These are phyloP conservation scores for Kwoniella shandongensis DNA, from an alignment of 768 basidiomycete genomes.

Conservation along the genomic window DNA sequence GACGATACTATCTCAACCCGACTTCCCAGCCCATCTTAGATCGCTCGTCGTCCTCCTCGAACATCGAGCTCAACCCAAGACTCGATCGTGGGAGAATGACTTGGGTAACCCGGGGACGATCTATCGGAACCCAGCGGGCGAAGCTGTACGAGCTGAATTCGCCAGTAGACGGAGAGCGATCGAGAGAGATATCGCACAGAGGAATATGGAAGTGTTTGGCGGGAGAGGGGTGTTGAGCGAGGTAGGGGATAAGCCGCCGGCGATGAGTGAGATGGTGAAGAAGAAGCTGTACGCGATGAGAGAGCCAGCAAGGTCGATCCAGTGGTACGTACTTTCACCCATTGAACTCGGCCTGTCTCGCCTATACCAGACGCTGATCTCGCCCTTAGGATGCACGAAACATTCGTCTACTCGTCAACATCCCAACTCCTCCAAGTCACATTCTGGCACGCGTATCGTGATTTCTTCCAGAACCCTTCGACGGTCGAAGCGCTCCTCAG, in stretches of 20 bases:
- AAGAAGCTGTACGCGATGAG: conserved; percentile 34
- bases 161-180: conserved; percentile 22
- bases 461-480: conserved; percentile 63
- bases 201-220: conserved; percentile 28
- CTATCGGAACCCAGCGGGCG: conserved; percentile 35
- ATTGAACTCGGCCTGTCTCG: background rate
- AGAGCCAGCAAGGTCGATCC: conserved; percentile 43
- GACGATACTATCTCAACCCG: conserved; percentile 52
- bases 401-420: conserved; percentile 73
- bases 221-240: conserved; percentile 19
- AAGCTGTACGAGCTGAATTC: conserved; percentile 16
- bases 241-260: conserved; percentile 37
- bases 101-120: background rate
- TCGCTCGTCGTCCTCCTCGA: conserved; percentile 28
- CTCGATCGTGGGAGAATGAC: conserved; percentile 15
- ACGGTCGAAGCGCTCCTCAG: conserved; percentile 59
- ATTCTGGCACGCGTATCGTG: conserved; percentile 92
- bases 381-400: conserved; percentile 80
- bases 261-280: conserved; percentile 15
- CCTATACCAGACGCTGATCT: conserved; percentile 3
- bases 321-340: conserved; percentile 45
- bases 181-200: conserved; percentile 35
- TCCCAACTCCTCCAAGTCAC: conserved; percentile 88
- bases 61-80: conserved; percentile 12
- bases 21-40: conserved; percentile 32